Percentiles rank a stretch among this genome's conserved stretches.
Evolutionary conservation across 352 stramenopile genomes (phyloP).

Genomic region (Pythium rhizo-oryzae): DNA sequence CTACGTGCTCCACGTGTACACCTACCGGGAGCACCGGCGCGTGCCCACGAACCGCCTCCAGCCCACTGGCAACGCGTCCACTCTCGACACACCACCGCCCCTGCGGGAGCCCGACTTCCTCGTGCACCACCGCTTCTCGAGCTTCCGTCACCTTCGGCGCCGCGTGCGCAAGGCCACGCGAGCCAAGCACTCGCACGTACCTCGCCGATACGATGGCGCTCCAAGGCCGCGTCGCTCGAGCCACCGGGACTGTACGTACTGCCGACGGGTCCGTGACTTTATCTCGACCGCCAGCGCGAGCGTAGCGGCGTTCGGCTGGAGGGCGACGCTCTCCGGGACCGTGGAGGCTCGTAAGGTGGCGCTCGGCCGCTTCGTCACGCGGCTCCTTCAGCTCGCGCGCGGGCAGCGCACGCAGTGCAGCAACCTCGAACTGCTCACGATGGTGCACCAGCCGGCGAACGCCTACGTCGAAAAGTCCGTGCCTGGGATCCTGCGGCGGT

Average conservation of each 20-base stretch:
- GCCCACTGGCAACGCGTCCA: background rate
- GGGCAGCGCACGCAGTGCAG: conserved; percentile 14
- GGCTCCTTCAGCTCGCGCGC: conserved; percentile 21
- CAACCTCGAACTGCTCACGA: conserved; percentile 8
- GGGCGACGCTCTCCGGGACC: conserved; percentile 19
- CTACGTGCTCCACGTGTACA: conserved; percentile 65
- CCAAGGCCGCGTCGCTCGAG: conserved; percentile 28
- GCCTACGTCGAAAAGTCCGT: conserved; percentile 12
- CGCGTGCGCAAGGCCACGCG: conserved; percentile 45
- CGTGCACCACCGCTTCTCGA: conserved; percentile 71
- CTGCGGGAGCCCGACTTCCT: conserved; percentile 47
- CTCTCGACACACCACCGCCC: conserved; percentile 9
- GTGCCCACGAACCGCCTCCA: conserved; percentile 33
- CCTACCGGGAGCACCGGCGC: conserved; percentile 36
- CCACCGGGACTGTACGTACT: conserved; percentile 20
- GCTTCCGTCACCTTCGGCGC: conserved; percentile 48
- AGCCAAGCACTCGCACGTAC: conserved; percentile 34
- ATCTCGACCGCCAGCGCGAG: conserved; percentile 24
- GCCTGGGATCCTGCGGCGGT: conserved; percentile 21
- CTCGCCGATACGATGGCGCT: conserved; percentile 10
- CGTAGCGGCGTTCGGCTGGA: conserved; percentile 11
- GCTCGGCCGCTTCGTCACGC: conserved; percentile 25
- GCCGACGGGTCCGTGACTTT: conserved; percentile 37
- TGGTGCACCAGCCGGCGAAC: conserved; percentile 8
- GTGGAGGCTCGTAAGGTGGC: conserved; percentile 20